Base-by-base conservation (phyloP, 2,329 filamentous ascomycete genomes). In the Aspergillus jensenii region DNA sequence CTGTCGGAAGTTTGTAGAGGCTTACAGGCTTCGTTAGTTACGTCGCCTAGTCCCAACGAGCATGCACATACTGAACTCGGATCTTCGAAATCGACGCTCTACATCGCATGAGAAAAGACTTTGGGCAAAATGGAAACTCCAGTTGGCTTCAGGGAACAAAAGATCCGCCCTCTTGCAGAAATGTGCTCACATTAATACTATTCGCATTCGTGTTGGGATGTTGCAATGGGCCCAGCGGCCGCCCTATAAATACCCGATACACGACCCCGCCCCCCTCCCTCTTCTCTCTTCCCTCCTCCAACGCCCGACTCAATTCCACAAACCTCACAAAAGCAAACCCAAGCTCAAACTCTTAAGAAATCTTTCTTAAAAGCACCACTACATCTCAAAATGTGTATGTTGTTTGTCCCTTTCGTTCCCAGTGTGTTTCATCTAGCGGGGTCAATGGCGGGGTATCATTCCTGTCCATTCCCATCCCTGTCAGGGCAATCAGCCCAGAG, bases 211-310 rank as follows among this genome's bases (percentile, higher is more conserved):
- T 47, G n/a, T 40, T 27, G 45, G 53, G 35, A 49, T 43, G 44
- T 44, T 25, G 33, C 31, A 33, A 25, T 19, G 35, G 45, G 21
- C 31, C 27, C 27, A 31, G 27, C 44, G 35, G 46, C 31, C 35
- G 52, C 25, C 59, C 59, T 68, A 69, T 68, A 68, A 68, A 58
- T 54, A 62, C 56, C 52, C 44, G 56, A 4, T 25, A 43, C 48
- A 21, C n/a, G 33, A 46, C 41, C 44, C 44, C 45, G 41, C n/a
- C 40, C 46, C 37, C 25, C 40, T 57, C 45, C 48, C 37, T 40
- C 43, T 39, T 45, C 46, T 48, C 52, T 58, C 45, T 49, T 52
- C 21, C 31, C 21, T 50, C 31, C 49, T 58, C 37, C 49, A 44
- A 48, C 43, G 23, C 49, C 31, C 37, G 23, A 35, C 33, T 41